Base-by-base conservation (phyloP, 495 filamentous ascomycete species). In the Penicillium fimorum region DNA sequence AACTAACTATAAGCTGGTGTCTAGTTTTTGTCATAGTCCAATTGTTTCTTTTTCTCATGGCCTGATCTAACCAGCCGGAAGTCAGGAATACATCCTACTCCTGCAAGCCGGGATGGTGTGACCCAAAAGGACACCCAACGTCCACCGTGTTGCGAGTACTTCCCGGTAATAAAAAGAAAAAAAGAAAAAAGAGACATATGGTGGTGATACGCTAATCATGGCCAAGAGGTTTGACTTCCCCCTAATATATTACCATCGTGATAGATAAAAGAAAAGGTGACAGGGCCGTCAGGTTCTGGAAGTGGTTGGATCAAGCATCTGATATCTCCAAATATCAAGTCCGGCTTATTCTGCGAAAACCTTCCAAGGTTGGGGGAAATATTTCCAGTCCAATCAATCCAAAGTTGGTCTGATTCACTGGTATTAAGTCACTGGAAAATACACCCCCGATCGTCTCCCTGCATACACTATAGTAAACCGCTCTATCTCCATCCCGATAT, bases 331-430 rank as follows among this genome's bases (percentile, higher is more conserved):
- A 51, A 57, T 47, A 53, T 47, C 25, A 33, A 59, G 40, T 57
- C 41, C 5, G 51, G 61, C 38, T 63, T 52, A 53, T 54, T 58
- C 35, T 48, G 51, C 48, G 30, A 59, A 54, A 64, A 51, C 55
- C 43, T 48, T n/a, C n/a, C n/a, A n/a, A n/a, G n/a, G n/a, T n/a
- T 4, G 18, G 48, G 62, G 57, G 52, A 43, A 62, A 60, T 62
- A n/a, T 62, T 67, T 62, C 62, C 62, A 60, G 45, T 33, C 62
- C 57, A 67, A 65, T 65, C 61, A 58, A 12, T 42, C 37, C 22
- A 10, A 7, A 22, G 9, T 9, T 38, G 22, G 17, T 18, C 41
- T 24, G 51, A 60, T 58, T 59, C 55, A 61, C 53, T 59, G 56
- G 6, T 50, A 38, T 56, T 24, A 38, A 43, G 40, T 24, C 43